Base-by-base conservation (phyloP, 1,284 basidiomycete species). In the Macrocybe sp. region DNA sequence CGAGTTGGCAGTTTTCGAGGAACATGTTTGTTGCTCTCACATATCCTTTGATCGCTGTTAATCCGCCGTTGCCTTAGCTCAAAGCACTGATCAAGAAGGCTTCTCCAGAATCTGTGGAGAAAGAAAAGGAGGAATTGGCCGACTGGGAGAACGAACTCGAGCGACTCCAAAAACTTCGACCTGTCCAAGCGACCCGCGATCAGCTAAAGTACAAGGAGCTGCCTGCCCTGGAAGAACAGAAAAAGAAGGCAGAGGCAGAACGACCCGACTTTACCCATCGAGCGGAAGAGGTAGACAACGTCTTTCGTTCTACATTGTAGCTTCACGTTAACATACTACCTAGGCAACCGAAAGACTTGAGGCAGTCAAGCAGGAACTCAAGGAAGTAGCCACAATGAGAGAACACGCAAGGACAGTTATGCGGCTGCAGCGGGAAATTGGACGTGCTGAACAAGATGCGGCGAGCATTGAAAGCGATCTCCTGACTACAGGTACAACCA, bases 391-490 rank as follows among this genome's bases (percentile, higher is more conserved):
- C 35, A 67, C 65, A 2, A 67, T 95, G 51, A 87, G 84, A 59
- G 76, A 83, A 48, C 79, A 85, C 40, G 83, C 86, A 0, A 65
- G 63, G 10, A 77, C 79, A 2, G 74, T 95, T 42, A 68, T 77
- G 1, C 76, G 85, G 41, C 73, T 85, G 9, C 76, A 81, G 40
- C 72, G 69, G 45, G 91, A 95, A 50, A 69, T 83, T 10, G 76
- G 80, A 33, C 78, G 79, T 16, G 73, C 93, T 22, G 73, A 76
- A 47, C 66, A 75, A 35, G 89, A 92, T 40, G 78, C 89, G 35
- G 52, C 65, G n/a, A 67, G 72, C 39, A 69, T 92, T 35, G 89
- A 96, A 64, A 70, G 70, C 33, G 82, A 87, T 36, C 73, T 97
- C 8, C 69, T 76, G 16, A 69, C 76, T 3, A 82, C 81, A 1